Conservation (phyloP, 495 filamentous ascomycete species). For the Xylaria sp. region DNA sequence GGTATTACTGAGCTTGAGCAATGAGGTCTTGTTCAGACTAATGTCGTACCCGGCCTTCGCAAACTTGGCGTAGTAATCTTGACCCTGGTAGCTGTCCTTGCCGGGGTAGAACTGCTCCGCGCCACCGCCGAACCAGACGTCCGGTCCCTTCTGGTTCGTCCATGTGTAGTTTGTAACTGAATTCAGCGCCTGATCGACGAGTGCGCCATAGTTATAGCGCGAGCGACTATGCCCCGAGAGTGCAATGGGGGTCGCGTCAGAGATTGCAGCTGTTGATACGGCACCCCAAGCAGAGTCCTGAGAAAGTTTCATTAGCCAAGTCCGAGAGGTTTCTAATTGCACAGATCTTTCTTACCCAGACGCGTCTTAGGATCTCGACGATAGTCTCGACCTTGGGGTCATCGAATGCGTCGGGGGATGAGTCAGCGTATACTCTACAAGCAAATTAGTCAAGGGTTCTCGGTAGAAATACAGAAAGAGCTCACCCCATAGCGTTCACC, state of each 20-base stretch:
- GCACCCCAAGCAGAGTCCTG: conserved; percentile 56
- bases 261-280: conserved; percentile 72
- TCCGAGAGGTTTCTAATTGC: background rate
- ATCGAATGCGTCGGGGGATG: conserved; percentile 67
- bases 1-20: conserved; percentile 57
- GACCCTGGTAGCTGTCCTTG: conserved; percentile 57
- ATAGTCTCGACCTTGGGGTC: conserved; percentile 83
- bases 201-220: conserved; percentile 65
- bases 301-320: background rate
- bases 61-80: conserved; percentile 73
- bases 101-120: conserved; percentile 74
- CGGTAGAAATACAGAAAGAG: background rate
- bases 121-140: conserved; percentile 76
- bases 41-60: conserved; percentile 69
- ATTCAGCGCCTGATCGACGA: conserved; percentile 67
- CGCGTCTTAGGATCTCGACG: conserved; percentile 70
- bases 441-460: background rate
- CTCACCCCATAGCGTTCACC: conserved; percentile 71
- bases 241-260: conserved; percentile 76
- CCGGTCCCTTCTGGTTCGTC: conserved; percentile 69
- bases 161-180: conserved; percentile 70
- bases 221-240: conserved; percentile 69
- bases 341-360: conserved; percentile 49
- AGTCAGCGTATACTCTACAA: conserved; percentile 69
- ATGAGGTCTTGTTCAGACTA: conserved; percentile 69